Percentiles rank a stretch among this genome's conserved stretches.
Evolutionary conservation across 768 basidiomycete species (phyloP).

Genomic region (Boletus barrowsii): DNA sequence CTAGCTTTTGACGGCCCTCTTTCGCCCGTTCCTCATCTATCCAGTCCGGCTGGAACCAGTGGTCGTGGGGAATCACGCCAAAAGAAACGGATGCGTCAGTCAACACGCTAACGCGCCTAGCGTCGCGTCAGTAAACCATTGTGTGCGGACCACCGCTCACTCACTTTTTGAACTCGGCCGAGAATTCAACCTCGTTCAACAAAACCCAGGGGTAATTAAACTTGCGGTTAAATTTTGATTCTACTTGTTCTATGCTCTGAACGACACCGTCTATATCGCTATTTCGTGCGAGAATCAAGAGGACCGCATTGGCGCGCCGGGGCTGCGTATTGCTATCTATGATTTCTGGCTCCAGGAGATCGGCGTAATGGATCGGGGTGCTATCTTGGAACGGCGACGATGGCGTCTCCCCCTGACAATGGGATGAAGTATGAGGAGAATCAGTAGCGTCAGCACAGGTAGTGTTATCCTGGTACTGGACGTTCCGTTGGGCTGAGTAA

Average conservation of each 20-base stretch:
- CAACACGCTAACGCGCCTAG: slow-evolving; percentile 34
- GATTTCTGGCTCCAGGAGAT: neutral
- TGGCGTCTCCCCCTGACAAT: neutral
- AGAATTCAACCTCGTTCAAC: slow-evolving; percentile 59
- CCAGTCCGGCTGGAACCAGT: slow-evolving; percentile 73
- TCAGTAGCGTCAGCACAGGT: neutral
- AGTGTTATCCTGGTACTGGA: neutral
- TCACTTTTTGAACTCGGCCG: slow-evolving; percentile 49
- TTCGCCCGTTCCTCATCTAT: slow-evolving; percentile 66
- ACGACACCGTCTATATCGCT: slow-evolving; percentile 44
- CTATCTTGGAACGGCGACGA: neutral
- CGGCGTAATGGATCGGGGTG: neutral
- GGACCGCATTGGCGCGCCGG: slow-evolving; percentile 53
- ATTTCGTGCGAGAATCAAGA: slow-evolving; percentile 54
- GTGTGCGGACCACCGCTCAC: neutral
- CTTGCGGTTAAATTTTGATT: slow-evolving; percentile 56
- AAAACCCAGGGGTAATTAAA: slow-evolving; percentile 63
- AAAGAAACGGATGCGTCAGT: slow-evolving; percentile 47
- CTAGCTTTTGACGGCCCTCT: slow-evolving; percentile 51
- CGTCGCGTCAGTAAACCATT: slow-evolving; percentile 14
- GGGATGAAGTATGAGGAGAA: neutral
- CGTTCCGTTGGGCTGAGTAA: neutral
- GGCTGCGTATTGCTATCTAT: neutral
- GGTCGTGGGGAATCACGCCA: slow-evolving; percentile 53
- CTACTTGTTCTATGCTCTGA: slow-evolving; percentile 50